phyloP scores from a whole-genome alignment of 768 basidiomycete species.

The Crassisporium funariophilum region DNA sequence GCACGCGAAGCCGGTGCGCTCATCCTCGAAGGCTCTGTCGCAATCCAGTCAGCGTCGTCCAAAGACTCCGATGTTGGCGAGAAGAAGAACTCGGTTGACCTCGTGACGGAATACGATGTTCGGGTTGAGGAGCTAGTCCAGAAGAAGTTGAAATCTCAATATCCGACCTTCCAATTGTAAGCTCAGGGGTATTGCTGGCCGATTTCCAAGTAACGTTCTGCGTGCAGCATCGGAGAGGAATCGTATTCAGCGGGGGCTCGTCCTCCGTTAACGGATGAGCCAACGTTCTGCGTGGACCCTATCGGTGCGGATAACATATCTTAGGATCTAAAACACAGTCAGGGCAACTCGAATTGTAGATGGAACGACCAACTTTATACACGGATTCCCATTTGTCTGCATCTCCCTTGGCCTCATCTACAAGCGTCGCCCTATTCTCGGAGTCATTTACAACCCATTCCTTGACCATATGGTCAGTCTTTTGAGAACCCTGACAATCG shows the following conservation, averaged over 20 bases:
- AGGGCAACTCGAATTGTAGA: slow-evolving; percentile 45
- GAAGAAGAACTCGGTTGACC: slow-evolving; percentile 94
- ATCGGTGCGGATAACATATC: slow-evolving; percentile 57
- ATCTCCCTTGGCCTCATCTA: slow-evolving; percentile 91
- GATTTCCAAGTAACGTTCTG: background rate
- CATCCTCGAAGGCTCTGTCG: slow-evolving; percentile 77
- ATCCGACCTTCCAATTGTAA: slow-evolving; percentile 83
- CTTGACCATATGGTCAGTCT: slow-evolving; percentile 71
- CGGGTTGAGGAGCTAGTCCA: slow-evolving; percentile 87
- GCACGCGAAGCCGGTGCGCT: slow-evolving; percentile 75
- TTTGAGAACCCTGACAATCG: too few species aligned
- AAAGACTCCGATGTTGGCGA: slow-evolving; percentile 63
- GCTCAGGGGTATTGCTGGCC: slow-evolving; percentile 36
- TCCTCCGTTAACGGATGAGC: slow-evolving; percentile 76
- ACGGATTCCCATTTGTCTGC: slow-evolving; percentile 85
- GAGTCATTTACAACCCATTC: slow-evolving; percentile 94
- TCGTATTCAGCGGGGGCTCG: slow-evolving; percentile 78
- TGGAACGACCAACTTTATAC: slow-evolving; percentile 88
- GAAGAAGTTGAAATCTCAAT: slow-evolving; percentile 59
- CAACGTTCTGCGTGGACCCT: slow-evolving; percentile 96
- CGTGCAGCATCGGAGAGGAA: slow-evolving; percentile 89
- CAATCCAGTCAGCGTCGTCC: slow-evolving; percentile 55
- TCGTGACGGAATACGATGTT: slow-evolving; percentile 95
- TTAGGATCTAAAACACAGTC: background rate
- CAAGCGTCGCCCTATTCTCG: slow-evolving; percentile 78